These are phyloP conservation scores for Pseudocercospora cruenta DNA, from an alignment of 2,329 filamentous ascomycete species.

Conservation along the genomic window DNA sequence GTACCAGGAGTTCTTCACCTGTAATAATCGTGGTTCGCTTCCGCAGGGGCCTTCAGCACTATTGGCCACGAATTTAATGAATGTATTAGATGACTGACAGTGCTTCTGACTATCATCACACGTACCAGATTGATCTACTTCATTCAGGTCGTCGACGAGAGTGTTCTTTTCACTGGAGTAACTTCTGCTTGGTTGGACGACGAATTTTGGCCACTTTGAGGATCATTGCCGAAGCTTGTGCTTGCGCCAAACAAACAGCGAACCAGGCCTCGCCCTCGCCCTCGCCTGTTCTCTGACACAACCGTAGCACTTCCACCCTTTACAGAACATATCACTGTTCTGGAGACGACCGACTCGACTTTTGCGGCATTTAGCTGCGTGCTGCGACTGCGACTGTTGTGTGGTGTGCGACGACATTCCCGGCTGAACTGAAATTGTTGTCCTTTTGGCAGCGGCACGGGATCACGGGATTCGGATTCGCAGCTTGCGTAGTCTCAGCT, in stretches of 20 bases:
- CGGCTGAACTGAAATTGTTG: neutral
- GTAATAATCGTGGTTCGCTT: too few relatives aligned
- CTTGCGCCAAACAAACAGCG: neutral
- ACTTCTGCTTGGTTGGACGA: neutral
- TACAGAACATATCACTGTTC: neutral
- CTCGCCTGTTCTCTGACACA: neutral
- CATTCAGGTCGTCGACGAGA: too few relatives aligned
- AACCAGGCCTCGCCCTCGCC: neutral
- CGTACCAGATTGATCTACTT: too few relatives aligned
- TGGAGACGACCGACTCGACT: neutral
- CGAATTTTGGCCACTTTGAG: neutral
- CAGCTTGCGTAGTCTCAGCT: too few relatives aligned
- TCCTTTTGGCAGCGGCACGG: neutral
- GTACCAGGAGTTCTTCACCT: too few relatives aligned
- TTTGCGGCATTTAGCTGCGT: neutral
- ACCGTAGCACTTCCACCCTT: conserved; percentile 3
- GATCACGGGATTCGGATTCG: neutral
- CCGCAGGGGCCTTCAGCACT: too few relatives aligned
- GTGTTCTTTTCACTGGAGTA: neutral
- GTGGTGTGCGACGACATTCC: neutral
- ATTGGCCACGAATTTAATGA: too few relatives aligned
- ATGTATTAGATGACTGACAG: too few relatives aligned
- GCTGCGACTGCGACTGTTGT: neutral
- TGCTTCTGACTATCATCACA: too few relatives aligned
- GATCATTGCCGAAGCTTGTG: neutral